phyloP scores from a whole-genome alignment of 2,329 filamentous ascomycete species.

The Epichloe festucae region DNA sequence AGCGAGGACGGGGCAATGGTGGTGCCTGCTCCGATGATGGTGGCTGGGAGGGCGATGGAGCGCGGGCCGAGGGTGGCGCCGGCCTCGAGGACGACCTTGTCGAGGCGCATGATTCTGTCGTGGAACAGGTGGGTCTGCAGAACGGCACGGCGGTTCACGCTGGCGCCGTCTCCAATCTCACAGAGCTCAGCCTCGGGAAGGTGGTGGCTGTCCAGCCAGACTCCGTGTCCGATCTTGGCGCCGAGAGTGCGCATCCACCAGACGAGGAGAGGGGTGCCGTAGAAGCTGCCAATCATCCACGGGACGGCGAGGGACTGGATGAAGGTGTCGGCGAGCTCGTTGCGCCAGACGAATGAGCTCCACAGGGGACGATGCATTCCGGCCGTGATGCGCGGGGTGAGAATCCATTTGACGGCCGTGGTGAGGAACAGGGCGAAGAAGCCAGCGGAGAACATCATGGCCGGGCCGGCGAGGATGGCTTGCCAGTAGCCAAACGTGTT shows the following conservation, averaged over 20 bases:
- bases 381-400: conserved; percentile 8
- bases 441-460: conserved; percentile 2
- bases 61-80: conserved; percentile 11
- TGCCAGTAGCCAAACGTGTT: conserved; percentile 6
- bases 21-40: conserved; percentile 9
- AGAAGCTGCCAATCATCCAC: conserved; percentile 7
- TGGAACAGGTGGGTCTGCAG: conserved; percentile 13
- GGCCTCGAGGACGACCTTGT: conserved; percentile 8
- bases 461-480: conserved; percentile 7
- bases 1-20: conserved; percentile 10
- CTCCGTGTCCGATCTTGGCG: conserved; percentile 10
- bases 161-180: conserved; percentile 9
- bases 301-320: conserved; percentile 26
- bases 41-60: conserved; percentile 10
- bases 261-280: conserved; percentile 10
- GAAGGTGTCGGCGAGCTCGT: conserved; percentile 46
- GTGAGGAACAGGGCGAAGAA: conserved; percentile 5
- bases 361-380: conserved; percentile 11
- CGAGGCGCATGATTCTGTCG: conserved; percentile 12
- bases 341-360: conserved; percentile 14
- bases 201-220: conserved; percentile 12
- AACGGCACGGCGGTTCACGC: conserved; percentile 10
- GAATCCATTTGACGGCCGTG: conserved; percentile 9
- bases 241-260: conserved; percentile 10
- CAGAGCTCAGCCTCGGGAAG: conserved; percentile 11